Evolutionary conservation across 257 asterid species (phyloP), one percentile per base, ranked within the genome.

Genomic region (Lycium ferocissimum): DNA sequence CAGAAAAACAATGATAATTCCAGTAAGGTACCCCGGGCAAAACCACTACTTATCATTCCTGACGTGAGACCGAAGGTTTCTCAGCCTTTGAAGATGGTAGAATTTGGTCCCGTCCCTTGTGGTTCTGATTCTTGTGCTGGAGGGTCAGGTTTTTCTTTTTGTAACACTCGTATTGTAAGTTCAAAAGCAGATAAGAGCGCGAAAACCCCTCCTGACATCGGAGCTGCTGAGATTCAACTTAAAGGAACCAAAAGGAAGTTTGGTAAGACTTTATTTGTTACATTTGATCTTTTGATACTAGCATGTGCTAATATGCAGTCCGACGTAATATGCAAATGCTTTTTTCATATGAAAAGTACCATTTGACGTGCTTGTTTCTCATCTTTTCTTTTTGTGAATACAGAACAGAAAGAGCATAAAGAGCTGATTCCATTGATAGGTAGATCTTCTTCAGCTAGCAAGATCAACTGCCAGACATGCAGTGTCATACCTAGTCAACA

Each of bases 401-500:
- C 89, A 93, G 95, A 89, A 86, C 88, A 89, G 90, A 88, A 63
- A 59, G 93, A 89, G 87, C 89, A 85, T 85, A 87, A 57, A 79
- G 94, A 90, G 76, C 63, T 93, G 90, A 92, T 91, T 83, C 70
- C 88, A 43, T 81, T 90, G 86, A 89, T 93, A 57, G 72, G 81
- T 84, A 91, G 89, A 83, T 86, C 88, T 87, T 80, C 94, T 80
- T 90, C 97, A 69, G 88, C 94, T 14, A 85, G 58, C 72, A 81
- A 86, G 38, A 84, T 93, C 54, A 79, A 84, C 59, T 89, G 90
- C 86, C 93, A 92, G 67, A 84, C 91, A 18, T 87, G 89, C 81
- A 70, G 81, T 76, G 38, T 90, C 85, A 80, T 89, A 83, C 62
- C 89, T 61, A 91, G 97, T 86, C 96, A 93, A 62, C 97, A 93